phyloP scores from a whole-genome alignment of 441 rosid genomes.

The Melastoma candidum region DNA sequence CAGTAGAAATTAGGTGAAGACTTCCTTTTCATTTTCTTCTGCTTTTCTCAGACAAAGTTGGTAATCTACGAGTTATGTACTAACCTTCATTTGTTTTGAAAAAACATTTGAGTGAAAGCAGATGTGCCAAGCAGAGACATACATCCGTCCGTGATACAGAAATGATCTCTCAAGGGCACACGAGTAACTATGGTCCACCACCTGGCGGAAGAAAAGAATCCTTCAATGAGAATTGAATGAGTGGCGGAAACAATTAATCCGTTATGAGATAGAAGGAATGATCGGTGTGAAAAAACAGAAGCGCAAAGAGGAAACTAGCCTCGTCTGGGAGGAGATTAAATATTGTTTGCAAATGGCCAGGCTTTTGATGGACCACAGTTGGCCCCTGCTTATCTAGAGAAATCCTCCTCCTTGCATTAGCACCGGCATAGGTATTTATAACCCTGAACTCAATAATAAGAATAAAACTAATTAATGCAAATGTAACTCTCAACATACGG shows the following conservation, averaged over 20 bases:
- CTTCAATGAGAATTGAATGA: conserved; percentile 12
- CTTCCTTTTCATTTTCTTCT: too few species aligned
- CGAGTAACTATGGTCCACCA: conserved; percentile 83
- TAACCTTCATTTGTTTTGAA: conserved; percentile 98
- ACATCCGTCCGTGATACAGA: conserved; percentile 96
- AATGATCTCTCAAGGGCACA: conserved; percentile 98
- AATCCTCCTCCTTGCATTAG: conserved; percentile 59
- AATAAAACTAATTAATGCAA: too few species aligned
- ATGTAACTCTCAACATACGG: too few species aligned
- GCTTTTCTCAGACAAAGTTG: too few species aligned
- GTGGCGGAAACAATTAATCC: neutral
- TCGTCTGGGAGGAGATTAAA: conserved; percentile 86
- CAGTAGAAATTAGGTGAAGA: neutral
- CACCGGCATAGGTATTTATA: conserved; percentile 64
- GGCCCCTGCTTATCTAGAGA: conserved; percentile 78
- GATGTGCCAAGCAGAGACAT: conserved; percentile 96
- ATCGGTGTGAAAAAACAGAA: conserved; percentile 4
- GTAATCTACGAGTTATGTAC: conserved; percentile 14
- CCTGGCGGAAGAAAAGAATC: conserved; percentile 38
- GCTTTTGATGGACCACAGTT: conserved; percentile 89
- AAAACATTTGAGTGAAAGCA: conserved; percentile 99
- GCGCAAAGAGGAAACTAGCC: conserved; percentile 28
- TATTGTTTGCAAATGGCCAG: conserved; percentile 93
- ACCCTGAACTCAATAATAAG: conserved; percentile 24
- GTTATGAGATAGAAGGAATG: conserved; percentile 1